phyloP scores from a whole-genome alignment of 768 basidiomycete species.

The Hebeloma cylindrosporum region DNA sequence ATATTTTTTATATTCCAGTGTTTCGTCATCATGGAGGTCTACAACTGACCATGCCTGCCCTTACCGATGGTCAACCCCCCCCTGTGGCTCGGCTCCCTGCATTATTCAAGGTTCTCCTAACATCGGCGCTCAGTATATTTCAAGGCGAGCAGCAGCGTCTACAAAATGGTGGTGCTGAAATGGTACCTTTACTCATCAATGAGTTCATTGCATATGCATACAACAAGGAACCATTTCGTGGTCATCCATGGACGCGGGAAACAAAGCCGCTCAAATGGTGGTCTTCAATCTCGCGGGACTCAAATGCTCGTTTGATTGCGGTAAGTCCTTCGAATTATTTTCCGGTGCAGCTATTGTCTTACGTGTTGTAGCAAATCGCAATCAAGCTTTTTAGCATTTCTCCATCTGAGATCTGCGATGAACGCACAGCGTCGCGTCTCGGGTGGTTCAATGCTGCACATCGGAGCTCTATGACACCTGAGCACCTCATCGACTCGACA shows the following conservation, averaged over 20 bases:
- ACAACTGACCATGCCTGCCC: conserved; percentile 19
- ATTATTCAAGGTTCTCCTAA: conserved; percentile 13
- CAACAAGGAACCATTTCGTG: conserved; percentile 20
- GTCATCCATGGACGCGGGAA: conserved; percentile 7
- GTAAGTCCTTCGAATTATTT: conserved; percentile 13
- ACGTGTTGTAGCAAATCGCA: conserved; percentile 13
- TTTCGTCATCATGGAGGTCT: conserved; percentile 18
- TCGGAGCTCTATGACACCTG: conserved; percentile 24
- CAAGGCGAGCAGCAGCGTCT: conserved; percentile 20
- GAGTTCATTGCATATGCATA: conserved; percentile 25
- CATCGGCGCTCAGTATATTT: conserved; percentile 17
- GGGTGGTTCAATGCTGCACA: conserved; percentile 28
- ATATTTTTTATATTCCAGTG: conserved; percentile 9
- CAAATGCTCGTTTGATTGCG: conserved; percentile 20
- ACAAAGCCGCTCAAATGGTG: conserved; percentile 25
- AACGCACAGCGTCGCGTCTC: conserved; percentile 25
- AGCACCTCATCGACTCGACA: conserved; percentile 23
- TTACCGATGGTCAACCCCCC: conserved; percentile 13
- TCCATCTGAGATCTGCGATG: conserved; percentile 30
- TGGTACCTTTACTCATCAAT: conserved; percentile 9
- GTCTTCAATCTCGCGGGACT: conserved; percentile 17
- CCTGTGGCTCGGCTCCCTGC: conserved; percentile 7
- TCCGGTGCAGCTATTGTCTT: not conserved
- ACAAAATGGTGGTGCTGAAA: not conserved
- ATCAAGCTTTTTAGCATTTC: conserved; percentile 27